Evolutionary conservation across 495 filamentous ascomycete species (phyloP).

Genomic region (Cryomyces antarcticus): DNA sequence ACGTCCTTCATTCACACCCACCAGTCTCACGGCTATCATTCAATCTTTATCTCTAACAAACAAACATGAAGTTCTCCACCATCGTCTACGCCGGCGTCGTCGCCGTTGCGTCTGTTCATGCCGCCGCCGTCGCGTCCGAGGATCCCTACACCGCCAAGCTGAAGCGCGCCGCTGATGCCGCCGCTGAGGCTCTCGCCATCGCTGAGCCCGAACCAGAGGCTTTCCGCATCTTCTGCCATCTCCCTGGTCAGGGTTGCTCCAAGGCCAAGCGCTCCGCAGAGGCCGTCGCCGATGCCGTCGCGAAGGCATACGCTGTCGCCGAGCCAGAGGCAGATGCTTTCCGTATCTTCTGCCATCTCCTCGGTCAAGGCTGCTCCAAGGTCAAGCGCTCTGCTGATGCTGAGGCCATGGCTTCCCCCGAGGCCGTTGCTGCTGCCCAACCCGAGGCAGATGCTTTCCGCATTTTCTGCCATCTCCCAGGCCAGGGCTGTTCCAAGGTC

Average conservation of each 20-base stretch:
- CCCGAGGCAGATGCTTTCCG: not conserved
- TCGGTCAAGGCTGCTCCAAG: constrained; percentile 6
- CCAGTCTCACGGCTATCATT: no score
- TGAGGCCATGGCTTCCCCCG: constrained; percentile 26
- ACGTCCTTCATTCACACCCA: no score
- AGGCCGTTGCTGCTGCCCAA: constrained; percentile 15
- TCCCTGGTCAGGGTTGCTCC: constrained; percentile 22
- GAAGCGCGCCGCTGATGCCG: constrained; percentile 30
- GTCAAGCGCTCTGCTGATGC: constrained; percentile 24
- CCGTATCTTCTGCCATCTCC: constrained; percentile 3
- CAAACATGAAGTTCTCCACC: constrained; percentile 28
- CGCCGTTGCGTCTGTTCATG: constrained; percentile 16
- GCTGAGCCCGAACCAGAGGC: constrained; percentile 2
- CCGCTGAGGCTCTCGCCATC: constrained; percentile 22
- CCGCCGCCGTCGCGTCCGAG: constrained; percentile 6
- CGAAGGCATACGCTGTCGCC: constrained; percentile 9
- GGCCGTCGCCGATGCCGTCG: constrained; percentile 22
- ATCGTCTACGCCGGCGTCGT: constrained; percentile 20
- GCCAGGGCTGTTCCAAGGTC: constrained; percentile 6
- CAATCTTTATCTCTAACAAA: no score
- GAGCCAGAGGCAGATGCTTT: constrained; percentile 3
- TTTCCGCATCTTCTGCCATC: constrained; percentile 12
- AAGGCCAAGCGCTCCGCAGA: constrained; percentile 28
- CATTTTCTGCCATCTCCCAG: not conserved
- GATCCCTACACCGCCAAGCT: constrained; percentile 13